A percentile compares a stretch with the other conserved stretches of the same genome.
Evolutionary conservation across 306 rosid species (phyloP).

Genomic region (Urtica urens): DNA sequence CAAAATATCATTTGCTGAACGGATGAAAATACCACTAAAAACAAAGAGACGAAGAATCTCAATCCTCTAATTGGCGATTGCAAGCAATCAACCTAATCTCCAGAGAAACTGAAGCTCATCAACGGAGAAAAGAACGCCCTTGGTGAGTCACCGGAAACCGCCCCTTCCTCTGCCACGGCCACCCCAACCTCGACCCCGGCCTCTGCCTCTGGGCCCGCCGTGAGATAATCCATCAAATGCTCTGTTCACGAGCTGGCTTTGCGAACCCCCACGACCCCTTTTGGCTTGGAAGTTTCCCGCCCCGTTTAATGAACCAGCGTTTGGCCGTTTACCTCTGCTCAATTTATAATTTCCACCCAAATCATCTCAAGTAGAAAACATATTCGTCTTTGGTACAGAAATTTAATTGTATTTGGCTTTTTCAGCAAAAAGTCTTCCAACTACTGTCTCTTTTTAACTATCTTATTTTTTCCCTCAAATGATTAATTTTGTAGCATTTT

Average conservation of each 20-base stretch:
- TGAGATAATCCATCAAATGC: conserved; percentile 68
- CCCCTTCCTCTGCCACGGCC: conserved; percentile 78
- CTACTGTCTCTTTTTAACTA: too few relatives aligned
- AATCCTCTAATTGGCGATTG: conserved; percentile 6
- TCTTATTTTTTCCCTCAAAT: too few relatives aligned
- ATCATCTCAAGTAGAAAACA: too few relatives aligned
- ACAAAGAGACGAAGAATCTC: conserved; percentile 2
- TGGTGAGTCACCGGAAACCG: conserved; percentile 30
- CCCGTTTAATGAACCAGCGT: conserved; percentile 38
- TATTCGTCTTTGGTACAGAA: too few relatives aligned
- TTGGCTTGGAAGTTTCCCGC: conserved; percentile 43
- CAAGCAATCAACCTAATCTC: conserved; percentile 12
- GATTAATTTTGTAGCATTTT: too few relatives aligned
- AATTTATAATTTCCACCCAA: too few relatives aligned
- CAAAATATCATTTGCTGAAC: conserved; percentile 1
- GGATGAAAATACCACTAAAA: conserved; percentile 8
- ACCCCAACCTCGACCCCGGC: conserved; percentile 51
- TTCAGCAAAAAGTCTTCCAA: too few relatives aligned
- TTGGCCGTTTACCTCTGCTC: conserved; percentile 74
- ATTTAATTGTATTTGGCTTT: too few relatives aligned
- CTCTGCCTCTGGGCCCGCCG: conserved; percentile 53
- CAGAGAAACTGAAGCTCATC: too few relatives aligned
- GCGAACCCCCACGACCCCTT: conserved; percentile 65
- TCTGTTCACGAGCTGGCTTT: conserved; percentile 75
- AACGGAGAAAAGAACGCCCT: conserved; percentile 2